phyloP scores from a whole-genome alignment of 805 yeast genomes.

The Saccharomycopsis sp. region DNA sequence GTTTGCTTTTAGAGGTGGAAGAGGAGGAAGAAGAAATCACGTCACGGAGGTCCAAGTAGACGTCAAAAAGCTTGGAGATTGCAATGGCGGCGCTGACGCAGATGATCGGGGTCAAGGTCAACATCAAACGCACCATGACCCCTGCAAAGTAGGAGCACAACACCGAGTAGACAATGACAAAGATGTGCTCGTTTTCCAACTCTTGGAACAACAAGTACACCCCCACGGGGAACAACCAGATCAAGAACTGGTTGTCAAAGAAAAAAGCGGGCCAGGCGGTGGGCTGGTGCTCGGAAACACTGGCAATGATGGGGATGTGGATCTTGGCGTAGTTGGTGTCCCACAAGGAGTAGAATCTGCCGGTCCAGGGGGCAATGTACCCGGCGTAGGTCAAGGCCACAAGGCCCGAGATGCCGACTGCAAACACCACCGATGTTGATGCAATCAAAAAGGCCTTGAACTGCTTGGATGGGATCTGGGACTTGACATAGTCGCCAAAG shows the following conservation, averaged over 20 bases:
- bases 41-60: slow-evolving; percentile 58
- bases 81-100: slow-evolving; percentile 93
- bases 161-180: slow-evolving; percentile 86
- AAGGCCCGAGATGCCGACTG: slow-evolving; percentile 61
- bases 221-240: slow-evolving; percentile 99
- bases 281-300: slow-evolving; percentile 99
- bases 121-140: slow-evolving; percentile 96
- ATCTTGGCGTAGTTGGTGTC: slow-evolving; percentile 96
- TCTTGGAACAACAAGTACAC: slow-evolving; percentile 86
- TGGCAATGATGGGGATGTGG: slow-evolving; percentile 97
- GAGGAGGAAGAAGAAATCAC: not conserved
- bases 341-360: slow-evolving; percentile 97
- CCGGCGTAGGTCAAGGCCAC: slow-evolving; percentile 81
- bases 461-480: slow-evolving; percentile 56
- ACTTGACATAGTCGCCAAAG: slow-evolving; percentile 70
- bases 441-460: slow-evolving; percentile 62
- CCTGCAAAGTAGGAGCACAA: slow-evolving; percentile 96
- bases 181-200: slow-evolving; percentile 83
- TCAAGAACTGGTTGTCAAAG: slow-evolving; percentile 84
- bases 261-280: slow-evolving; percentile 99
- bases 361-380: slow-evolving; percentile 98
- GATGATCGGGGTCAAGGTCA: slow-evolving; percentile 91
- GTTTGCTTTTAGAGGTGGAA: slow-evolving; percentile 12
- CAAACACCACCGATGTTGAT: slow-evolving; percentile 46
- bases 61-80: slow-evolving; percentile 71